Evolutionary conservation across 768 basidiomycete genomes (phyloP).

Genomic region (Plicaturopsis crispa): DNA sequence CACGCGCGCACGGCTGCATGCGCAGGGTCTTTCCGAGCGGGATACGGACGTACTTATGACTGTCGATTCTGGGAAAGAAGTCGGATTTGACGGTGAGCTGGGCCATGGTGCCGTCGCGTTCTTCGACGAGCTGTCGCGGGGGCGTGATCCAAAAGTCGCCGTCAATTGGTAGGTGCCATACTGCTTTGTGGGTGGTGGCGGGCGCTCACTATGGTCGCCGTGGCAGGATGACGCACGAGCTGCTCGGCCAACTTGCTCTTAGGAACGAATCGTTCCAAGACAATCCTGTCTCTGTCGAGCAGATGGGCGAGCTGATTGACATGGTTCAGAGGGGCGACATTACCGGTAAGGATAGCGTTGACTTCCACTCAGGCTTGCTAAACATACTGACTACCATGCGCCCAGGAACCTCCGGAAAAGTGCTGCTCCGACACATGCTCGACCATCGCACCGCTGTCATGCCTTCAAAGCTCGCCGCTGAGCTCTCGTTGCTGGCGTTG

Average conservation of each 20-base stretch:
- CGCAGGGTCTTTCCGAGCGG: conserved; percentile 45
- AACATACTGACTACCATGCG: conserved; percentile 6
- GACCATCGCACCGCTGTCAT: conserved; percentile 27
- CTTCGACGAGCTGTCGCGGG: conserved; percentile 54
- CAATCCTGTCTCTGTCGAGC: conserved; percentile 50
- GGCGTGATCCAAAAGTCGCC: conserved; percentile 59
- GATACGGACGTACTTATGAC: conserved; percentile 73
- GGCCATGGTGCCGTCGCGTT: conserved; percentile 57
- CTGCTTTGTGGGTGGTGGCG: too few relatives aligned
- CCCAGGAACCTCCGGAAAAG: conserved; percentile 74
- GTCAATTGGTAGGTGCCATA: conserved; percentile 91
- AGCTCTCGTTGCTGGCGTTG: conserved; percentile 30
- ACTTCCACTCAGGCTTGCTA: conserved; percentile 3
- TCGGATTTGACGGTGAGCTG: conserved; percentile 52
- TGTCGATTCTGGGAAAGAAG: conserved; percentile 59
- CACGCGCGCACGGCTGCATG: conserved; percentile 46
- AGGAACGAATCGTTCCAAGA: conserved; percentile 47
- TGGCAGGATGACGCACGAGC: conserved; percentile 80
- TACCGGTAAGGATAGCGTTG: conserved; percentile 44
- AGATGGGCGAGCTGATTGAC: conserved; percentile 74
- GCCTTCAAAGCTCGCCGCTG: conserved; percentile 36
- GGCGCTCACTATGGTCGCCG: conserved; percentile 11
- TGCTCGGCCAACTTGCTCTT: conserved; percentile 67
- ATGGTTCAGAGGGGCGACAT: conserved; percentile 58
- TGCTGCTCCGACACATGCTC: conserved; percentile 68